phyloP scores from a whole-genome alignment of 1,139 yeast species.

The Scheffersomyces cryptocercus region DNA sequence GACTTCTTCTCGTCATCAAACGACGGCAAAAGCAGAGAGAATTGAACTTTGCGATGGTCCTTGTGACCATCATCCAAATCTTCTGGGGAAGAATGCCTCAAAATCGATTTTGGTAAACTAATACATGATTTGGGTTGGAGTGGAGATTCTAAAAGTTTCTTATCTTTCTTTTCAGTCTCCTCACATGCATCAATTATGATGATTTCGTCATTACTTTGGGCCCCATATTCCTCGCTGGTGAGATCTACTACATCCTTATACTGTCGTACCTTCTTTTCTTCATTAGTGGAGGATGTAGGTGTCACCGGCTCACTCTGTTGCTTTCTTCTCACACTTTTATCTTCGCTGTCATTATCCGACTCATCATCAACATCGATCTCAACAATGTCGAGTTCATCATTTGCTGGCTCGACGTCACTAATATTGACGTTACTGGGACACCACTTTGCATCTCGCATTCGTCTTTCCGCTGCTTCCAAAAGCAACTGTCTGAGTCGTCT shows the following conservation, averaged over 20 bases:
- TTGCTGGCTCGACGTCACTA: conserved; percentile 17
- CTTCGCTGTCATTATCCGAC: background rate
- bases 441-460: conserved; percentile 59
- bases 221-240: conserved; percentile 20
- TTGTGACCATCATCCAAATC: conserved; percentile 1
- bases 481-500: conserved; percentile 49
- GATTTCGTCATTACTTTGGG: conserved; percentile 13
- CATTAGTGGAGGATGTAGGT: background rate
- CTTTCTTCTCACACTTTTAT: background rate
- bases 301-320: background rate
- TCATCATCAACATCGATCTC: conserved; percentile 8
- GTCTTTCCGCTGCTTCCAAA: conserved; percentile 66
- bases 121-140: background rate
- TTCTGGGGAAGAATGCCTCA: conserved; percentile 7
- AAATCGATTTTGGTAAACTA: conserved; percentile 14
- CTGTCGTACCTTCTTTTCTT: conserved; percentile 3
- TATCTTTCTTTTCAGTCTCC: background rate
- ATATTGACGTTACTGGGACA: conserved; percentile 35
- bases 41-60: conserved; percentile 10
- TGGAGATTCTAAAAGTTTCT: background rate
- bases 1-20: conserved; percentile 14
- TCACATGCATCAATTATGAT: conserved; percentile 29
- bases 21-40: conserved; percentile 16
- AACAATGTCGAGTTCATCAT: conserved; percentile 17
- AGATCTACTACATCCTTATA: conserved; percentile 26